phyloP scores from a whole-genome alignment of 495 filamentous ascomycete genomes.

The Lophium mytilinum region DNA sequence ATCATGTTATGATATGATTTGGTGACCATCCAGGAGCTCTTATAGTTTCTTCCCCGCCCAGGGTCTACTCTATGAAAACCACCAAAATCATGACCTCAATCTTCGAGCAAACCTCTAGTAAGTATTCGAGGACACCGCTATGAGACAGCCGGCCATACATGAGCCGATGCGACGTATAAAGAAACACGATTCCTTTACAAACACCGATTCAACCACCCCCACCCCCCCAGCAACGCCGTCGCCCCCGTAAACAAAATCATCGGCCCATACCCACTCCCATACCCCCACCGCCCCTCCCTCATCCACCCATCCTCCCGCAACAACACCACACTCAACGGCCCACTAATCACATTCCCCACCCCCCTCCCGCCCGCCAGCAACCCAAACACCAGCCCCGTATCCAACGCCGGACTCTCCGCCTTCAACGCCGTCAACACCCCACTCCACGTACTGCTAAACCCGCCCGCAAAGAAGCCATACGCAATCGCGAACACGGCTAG shows the following conservation, averaged over 20 bases:
- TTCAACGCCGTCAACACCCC: conserved; percentile 13
- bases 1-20: no score
- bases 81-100: no score
- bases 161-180: no score
- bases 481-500: conserved; percentile 14
- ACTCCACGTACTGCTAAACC: conserved; percentile 21
- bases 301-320: background rate
- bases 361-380: conserved; percentile 15
- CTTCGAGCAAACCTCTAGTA: no score
- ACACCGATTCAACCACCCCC: background rate
- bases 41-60: no score
- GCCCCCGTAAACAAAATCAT: conserved; percentile 3
- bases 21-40: no score
- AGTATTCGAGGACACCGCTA: no score
- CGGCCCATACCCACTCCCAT: background rate
- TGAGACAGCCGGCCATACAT: no score
- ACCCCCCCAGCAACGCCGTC: background rate
- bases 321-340: conserved; percentile 2
- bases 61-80: no score
- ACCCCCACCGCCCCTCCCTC: background rate
- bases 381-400: conserved; percentile 24
- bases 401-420: conserved; percentile 5
- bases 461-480: conserved; percentile 27
- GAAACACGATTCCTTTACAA: no score
- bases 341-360: conserved; percentile 7